Base-by-base conservation (phyloP, 1,284 basidiomycete genomes). In the Fistulinella cinereoalba region DNA sequence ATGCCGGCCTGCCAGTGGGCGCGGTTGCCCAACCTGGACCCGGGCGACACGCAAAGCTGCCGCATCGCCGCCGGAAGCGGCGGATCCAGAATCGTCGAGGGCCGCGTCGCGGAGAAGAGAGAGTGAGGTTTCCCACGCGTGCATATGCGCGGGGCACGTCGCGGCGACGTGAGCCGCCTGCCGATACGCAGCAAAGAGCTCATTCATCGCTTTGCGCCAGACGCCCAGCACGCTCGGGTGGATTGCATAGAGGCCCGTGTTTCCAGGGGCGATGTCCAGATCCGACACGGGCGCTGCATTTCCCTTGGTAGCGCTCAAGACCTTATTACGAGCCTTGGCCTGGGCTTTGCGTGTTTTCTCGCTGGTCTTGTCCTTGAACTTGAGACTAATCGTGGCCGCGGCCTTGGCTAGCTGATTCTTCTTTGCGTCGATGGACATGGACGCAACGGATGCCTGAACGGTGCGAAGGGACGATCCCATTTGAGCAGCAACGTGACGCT, bases 401-500 rank as follows among this genome's bases (percentile, higher is more conserved):
- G 13, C 44, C 1, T 27, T 31, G 1, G 51, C 13, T 4, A 68
- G 18, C 3, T 49, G 33, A 0, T 9, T 41, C 46, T 56, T 61
- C 36, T 56, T 58, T 1, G 54, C 43, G 3, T 37, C 28, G 33
- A 51, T 15, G 2, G 57, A 53, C 19, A 73, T 41, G 2, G 44
- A 44, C 32, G 62, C 59, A 43, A 76, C 54, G 4, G 56, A 52
- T 0, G 36, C 45, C 19, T 66, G 62, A 1, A 71, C 57, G 1
- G 47, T 43, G 16, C 52, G 55, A 4, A 83, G 67, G 9, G 68
- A 66, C 12, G 55, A 57, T 0, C 76, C 73, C 77, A 82, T 79
- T 24, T 67, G 66, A 22, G 70, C 69, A 1, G 80, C 76, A 15
- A 83, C 71, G 47, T 85, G 84, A 43, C 74, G 71, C 55, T 86